Conservation (phyloP, 2,329 filamentous ascomycete genomes). For the Aspergillus terreus region DNA sequence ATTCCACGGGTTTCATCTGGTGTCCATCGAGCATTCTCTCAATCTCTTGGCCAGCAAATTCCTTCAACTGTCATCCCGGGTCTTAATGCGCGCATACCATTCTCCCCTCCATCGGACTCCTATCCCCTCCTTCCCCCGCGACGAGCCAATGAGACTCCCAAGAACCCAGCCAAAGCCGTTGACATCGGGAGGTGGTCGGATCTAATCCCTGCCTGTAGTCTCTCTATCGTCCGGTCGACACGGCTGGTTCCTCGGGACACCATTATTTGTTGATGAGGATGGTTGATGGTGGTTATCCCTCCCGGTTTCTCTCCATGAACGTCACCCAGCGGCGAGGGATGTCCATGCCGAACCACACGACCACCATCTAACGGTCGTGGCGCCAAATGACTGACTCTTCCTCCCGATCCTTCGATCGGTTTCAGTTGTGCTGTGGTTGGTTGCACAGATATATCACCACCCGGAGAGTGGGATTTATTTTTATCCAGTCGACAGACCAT, state of each 20-base stretch:
- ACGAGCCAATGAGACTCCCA: background rate
- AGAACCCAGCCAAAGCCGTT: background rate
- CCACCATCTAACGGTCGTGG: conserved; percentile 33
- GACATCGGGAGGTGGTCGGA: background rate
- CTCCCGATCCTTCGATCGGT: conserved; percentile 43
- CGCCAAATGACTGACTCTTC: conserved; percentile 5
- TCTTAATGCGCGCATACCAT: too few relatives aligned
- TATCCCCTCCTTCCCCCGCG: too few relatives aligned
- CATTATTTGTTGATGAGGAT: background rate
- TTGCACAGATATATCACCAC: background rate
- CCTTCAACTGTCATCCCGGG: too few relatives aligned
- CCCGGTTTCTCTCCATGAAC: background rate
- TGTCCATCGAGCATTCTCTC: too few relatives aligned
- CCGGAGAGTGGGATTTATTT: background rate
- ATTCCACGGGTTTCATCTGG: too few relatives aligned
- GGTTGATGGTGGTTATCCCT: background rate
- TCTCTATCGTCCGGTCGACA: conserved; percentile 1
- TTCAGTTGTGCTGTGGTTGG: background rate
- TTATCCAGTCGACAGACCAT: background rate
- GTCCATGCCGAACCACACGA: conserved; percentile 54
- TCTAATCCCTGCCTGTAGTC: background rate
- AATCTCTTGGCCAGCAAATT: too few relatives aligned
- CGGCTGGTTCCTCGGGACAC: conserved; percentile 10
- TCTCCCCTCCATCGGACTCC: too few relatives aligned
- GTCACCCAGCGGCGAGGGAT: background rate